phyloP scores from a whole-genome alignment of 495 filamentous ascomycete species.

The Bryoglossum gracile region DNA sequence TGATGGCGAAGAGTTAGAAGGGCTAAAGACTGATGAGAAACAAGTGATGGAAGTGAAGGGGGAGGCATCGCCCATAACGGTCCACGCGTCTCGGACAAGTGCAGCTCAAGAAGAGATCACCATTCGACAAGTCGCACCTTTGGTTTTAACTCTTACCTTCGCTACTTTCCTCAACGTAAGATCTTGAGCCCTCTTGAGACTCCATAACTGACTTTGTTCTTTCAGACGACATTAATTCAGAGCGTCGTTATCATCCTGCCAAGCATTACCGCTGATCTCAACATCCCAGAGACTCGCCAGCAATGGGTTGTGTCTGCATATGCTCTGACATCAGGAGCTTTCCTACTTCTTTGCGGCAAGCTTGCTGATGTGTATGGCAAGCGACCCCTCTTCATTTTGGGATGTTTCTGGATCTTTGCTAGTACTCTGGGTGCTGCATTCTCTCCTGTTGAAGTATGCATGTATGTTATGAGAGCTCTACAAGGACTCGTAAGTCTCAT shows the following conservation, averaged over 20 bases:
- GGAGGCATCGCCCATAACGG: no score
- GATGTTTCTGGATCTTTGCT: slow-evolving; percentile 56
- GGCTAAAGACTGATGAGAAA: no score
- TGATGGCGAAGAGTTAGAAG: no score
- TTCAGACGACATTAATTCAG: slow-evolving; percentile 52
- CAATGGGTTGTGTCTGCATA: slow-evolving; percentile 61
- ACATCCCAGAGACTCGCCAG: slow-evolving; percentile 46
- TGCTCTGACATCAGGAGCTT: slow-evolving; percentile 58
- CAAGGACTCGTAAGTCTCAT: slow-evolving; percentile 55
- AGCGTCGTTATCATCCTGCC: slow-evolving; percentile 56
- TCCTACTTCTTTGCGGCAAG: slow-evolving; percentile 66
- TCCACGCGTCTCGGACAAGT: no score
- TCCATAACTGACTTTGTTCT: background rate
- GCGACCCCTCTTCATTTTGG: slow-evolving; percentile 57
- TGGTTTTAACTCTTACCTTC: slow-evolving; percentile 36
- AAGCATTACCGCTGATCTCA: slow-evolving; percentile 44
- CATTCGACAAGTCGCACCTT: slow-evolving; percentile 21
- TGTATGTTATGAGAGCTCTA: slow-evolving; percentile 65
- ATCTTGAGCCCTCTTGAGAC: background rate
- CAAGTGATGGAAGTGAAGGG: no score
- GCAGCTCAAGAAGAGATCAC: slow-evolving; percentile 15
- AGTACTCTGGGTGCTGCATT: slow-evolving; percentile 60
- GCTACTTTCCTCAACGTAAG: slow-evolving; percentile 50
- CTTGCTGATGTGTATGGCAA: slow-evolving; percentile 70
- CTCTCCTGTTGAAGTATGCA: slow-evolving; percentile 54